phyloP scores from a whole-genome alignment of 495 filamentous ascomycete species.

The Xylaria intraflava region DNA sequence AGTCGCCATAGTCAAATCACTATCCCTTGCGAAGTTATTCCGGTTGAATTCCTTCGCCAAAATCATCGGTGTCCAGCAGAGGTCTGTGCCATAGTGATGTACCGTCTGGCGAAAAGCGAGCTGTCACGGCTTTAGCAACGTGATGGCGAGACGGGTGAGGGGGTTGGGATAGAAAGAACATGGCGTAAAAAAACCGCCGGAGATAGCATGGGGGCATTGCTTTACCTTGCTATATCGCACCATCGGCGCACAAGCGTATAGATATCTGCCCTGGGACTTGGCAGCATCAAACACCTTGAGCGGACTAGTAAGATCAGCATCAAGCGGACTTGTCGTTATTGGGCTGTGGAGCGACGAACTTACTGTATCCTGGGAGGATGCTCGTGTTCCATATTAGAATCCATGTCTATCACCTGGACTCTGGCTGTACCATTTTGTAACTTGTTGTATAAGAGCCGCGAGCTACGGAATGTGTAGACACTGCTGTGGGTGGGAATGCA shows the following conservation, averaged over 20 bases:
- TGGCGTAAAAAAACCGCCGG: too few relatives aligned
- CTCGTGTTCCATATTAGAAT: slow-evolving; percentile 13
- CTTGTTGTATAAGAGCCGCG: not conserved
- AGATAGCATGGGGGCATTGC: too few relatives aligned
- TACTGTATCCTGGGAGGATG: slow-evolving; percentile 22
- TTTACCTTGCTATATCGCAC: slow-evolving; percentile 55
- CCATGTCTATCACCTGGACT: slow-evolving; percentile 20
- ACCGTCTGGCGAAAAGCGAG: slow-evolving; percentile 59
- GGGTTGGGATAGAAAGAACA: not conserved
- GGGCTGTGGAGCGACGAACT: not conserved
- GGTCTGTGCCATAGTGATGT: slow-evolving; percentile 51
- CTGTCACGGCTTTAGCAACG: slow-evolving; percentile 18
- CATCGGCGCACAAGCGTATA: slow-evolving; percentile 62
- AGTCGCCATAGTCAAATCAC: slow-evolving; percentile 37
- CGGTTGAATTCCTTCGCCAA: slow-evolving; percentile 66
- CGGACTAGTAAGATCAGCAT: slow-evolving; percentile 34
- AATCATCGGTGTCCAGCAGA: slow-evolving; percentile 67
- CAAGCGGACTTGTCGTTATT: not conserved
- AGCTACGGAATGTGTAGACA: too few relatives aligned
- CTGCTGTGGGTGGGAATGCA: too few relatives aligned
- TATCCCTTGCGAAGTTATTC: slow-evolving; percentile 50
- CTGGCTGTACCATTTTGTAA: not conserved
- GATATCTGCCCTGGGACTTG: slow-evolving; percentile 41
- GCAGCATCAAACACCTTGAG: slow-evolving; percentile 53
- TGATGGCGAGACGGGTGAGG: not conserved